A percentile compares a stretch with the other conserved stretches of the same genome.
These are phyloP conservation scores for Schizothecium vesticola DNA, from an alignment of 495 filamentous ascomycete species.

Conservation along the genomic window DNA sequence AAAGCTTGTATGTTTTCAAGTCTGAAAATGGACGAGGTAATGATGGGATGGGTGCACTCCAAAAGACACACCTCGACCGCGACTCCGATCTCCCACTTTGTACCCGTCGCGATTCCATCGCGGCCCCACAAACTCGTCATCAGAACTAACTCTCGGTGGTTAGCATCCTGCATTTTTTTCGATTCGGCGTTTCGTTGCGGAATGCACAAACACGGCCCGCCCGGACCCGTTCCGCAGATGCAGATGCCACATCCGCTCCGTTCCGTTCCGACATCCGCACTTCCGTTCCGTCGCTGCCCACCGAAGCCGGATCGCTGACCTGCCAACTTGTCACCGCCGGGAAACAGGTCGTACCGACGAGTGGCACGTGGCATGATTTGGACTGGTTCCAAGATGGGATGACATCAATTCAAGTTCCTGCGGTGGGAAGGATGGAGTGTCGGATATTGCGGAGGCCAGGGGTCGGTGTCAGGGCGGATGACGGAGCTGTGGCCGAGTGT, in stretches of 20 bases:
- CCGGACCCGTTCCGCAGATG: neutral
- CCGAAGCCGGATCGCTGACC: neutral
- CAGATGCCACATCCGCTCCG: neutral
- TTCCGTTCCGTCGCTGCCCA: constrained; percentile 12
- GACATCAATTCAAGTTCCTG: neutral
- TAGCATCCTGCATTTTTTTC: neutral
- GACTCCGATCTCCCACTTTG: neutral
- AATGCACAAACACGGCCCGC: neutral
- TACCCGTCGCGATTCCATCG: neutral
- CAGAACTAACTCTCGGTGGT: neutral
- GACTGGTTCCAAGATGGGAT: neutral
- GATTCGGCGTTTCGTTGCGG: neutral
- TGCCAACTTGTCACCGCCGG: neutral
- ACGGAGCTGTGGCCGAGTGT: neutral
- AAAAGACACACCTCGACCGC: neutral
- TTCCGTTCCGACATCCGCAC: constrained; percentile 23
- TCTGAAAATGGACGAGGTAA: neutral
- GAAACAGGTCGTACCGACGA: neutral
- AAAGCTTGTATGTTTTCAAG: neutral
- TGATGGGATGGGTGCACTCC: neutral
- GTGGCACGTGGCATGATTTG: neutral
- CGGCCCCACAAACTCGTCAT: neutral
- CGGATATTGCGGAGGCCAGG: neutral
- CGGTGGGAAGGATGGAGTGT: neutral
- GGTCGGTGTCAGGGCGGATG: neutral